A percentile compares a stretch with the other conserved stretches of the same genome.
Evolutionary conservation across 352 stramenopile genomes (phyloP).

Genomic region (Phytophthora sp.): DNA sequence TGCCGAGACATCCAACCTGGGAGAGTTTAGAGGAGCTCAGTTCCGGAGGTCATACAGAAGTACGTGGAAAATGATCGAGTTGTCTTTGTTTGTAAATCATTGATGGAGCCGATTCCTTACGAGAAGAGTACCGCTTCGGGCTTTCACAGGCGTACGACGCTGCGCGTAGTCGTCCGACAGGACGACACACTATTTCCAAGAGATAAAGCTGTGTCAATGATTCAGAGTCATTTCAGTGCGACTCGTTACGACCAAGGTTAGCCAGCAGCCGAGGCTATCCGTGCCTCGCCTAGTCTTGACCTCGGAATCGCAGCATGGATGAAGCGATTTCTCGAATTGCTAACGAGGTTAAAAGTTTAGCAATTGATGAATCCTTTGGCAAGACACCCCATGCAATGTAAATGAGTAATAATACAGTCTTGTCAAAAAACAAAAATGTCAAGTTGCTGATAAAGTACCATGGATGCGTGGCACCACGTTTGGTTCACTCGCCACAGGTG

Average conservation of each 20-base stretch:
- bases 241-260: constrained; percentile 8
- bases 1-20: background rate
- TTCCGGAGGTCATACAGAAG: constrained; percentile 14
- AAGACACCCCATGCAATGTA: too few species aligned
- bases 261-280: background rate
- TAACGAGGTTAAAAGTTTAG: constrained; percentile 31
- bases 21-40: background rate
- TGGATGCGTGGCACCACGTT: too few species aligned
- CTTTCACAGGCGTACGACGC: constrained; percentile 9
- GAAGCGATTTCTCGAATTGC: constrained; percentile 22
- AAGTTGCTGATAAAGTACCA: too few species aligned
- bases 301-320: constrained; percentile 16
- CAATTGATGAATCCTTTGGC: constrained; percentile 20
- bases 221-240: constrained; percentile 30
- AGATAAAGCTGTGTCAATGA: background rate
- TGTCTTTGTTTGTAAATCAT: constrained; percentile 24
- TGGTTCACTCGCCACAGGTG: too few species aligned
- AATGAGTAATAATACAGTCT: too few species aligned
- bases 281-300: constrained; percentile 2
- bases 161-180: constrained; percentile 12
- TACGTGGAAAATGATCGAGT: constrained; percentile 29
- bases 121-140: background rate
- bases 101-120: constrained; percentile 17
- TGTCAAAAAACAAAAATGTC: too few species aligned
- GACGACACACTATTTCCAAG: background rate